phyloP scores from a whole-genome alignment of 2,329 filamentous ascomycete genomes.

The Macrophomina phaseolina region DNA sequence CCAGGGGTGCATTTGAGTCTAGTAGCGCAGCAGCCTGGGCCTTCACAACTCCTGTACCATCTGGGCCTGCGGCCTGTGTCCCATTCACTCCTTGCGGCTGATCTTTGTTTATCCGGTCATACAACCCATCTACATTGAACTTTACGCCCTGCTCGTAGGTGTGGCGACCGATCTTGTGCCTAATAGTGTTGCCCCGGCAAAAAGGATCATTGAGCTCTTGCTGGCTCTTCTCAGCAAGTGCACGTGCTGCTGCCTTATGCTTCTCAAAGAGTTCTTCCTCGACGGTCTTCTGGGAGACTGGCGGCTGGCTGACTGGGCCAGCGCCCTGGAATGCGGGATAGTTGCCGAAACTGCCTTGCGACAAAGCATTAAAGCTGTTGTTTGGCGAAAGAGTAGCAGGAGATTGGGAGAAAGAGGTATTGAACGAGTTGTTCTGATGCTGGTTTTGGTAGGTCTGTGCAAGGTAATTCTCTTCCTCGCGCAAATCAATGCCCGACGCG shows the following conservation, averaged over 20 bases:
- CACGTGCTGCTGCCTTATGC: constrained; percentile 69
- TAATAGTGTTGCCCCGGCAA: constrained; percentile 65
- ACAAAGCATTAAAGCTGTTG: constrained; percentile 53
- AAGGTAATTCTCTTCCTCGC: constrained; percentile 83
- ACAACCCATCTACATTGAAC: constrained; percentile 63
- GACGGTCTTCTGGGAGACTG: constrained; percentile 68
- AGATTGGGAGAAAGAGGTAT: constrained; percentile 37
- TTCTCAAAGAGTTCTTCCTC: constrained; percentile 69
- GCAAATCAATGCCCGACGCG: constrained; percentile 84
- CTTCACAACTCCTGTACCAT: constrained; percentile 66
- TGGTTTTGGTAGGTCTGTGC: constrained; percentile 67
- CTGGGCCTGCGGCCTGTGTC: constrained; percentile 54
- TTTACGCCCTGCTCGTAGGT: constrained; percentile 64
- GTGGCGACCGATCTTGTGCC: constrained; percentile 62
- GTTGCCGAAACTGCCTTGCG: constrained; percentile 43
- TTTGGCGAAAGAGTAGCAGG: constrained; percentile 43
- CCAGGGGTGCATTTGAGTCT: constrained; percentile 71
- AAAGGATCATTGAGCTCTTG: constrained; percentile 78
- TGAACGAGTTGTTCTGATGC: constrained; percentile 54
- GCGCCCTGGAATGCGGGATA: constrained; percentile 48
- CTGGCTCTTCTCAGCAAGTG: constrained; percentile 64
- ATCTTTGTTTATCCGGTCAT: constrained; percentile 43
- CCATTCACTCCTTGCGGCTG: constrained; percentile 33
- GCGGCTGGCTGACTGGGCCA: constrained; percentile 57
- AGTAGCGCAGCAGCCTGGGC: constrained; percentile 67